Evolutionary conservation across 495 filamentous ascomycete species (phyloP).

Genomic region (Penicillium parvum): DNA sequence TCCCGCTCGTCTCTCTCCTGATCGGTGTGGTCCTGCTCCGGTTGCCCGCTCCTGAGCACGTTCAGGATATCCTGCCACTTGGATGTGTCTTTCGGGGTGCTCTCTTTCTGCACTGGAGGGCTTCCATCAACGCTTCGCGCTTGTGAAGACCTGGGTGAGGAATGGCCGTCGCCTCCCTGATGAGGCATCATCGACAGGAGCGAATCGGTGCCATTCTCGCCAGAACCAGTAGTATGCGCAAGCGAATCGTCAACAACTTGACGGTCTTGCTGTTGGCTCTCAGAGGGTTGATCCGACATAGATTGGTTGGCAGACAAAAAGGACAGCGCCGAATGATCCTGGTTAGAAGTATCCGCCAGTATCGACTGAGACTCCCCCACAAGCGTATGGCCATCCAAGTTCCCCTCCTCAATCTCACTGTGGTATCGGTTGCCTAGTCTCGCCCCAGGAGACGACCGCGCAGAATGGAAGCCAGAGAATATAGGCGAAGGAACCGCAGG

Average conservation of each 20-base stretch:
- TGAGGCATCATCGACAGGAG: constrained; percentile 10
- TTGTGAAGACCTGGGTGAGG: not conserved
- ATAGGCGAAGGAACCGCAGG: constrained; percentile 20
- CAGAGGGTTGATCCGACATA: constrained; percentile 1
- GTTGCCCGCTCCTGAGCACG: constrained; percentile 14
- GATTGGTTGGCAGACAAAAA: constrained; percentile 22
- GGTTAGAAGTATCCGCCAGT: constrained; percentile 10
- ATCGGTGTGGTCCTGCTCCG: constrained; percentile 11
- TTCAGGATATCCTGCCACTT: constrained; percentile 7
- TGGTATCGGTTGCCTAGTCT: constrained; percentile 6
- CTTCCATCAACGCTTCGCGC: constrained; percentile 2
- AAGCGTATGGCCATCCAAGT: constrained; percentile 24
- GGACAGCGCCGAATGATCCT: constrained; percentile 16
- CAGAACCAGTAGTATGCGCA: constrained; percentile 5
- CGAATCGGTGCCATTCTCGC: constrained; percentile 8
- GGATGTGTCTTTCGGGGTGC: not conserved
- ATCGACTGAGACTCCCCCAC: constrained; percentile 18
- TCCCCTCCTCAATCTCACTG: constrained; percentile 4
- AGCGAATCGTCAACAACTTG: constrained; percentile 17
- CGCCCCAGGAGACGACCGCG: constrained; percentile 17
- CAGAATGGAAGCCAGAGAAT: constrained; percentile 26
- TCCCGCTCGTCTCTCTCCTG: constrained; percentile 11
- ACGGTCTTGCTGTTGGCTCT: constrained; percentile 12
- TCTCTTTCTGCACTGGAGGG: not conserved
- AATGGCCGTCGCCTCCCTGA: not conserved